Evolutionary conservation across 2,329 filamentous ascomycete species (phyloP).

Genomic region (Aspergillus sp.): DNA sequence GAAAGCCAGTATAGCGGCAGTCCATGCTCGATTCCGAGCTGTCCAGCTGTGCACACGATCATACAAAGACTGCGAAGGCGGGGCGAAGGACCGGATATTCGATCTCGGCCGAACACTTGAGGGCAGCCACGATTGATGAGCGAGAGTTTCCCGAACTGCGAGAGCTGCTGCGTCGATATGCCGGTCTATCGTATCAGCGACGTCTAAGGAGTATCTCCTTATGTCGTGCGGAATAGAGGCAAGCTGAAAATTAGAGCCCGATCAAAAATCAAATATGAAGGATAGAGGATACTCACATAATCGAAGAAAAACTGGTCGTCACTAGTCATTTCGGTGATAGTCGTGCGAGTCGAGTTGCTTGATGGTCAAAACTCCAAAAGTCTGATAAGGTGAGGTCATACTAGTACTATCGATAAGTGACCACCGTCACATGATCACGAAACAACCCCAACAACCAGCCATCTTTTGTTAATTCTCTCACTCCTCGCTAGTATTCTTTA

Average conservation of each 20-base stretch:
- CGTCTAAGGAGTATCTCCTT: conserved; percentile 69
- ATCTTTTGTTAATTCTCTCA: too few species aligned
- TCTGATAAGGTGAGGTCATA: conserved; percentile 12
- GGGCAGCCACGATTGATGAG: conserved; percentile 73
- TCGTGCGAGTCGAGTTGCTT: not conserved
- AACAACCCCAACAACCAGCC: too few species aligned
- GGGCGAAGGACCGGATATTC: conserved; percentile 27
- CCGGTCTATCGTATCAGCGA: conserved; percentile 79
- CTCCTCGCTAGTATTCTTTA: too few species aligned
- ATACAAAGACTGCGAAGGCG: conserved; percentile 47
- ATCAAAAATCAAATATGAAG: not conserved
- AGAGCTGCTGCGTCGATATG: conserved; percentile 78
- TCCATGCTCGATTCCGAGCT: conserved; percentile 71
- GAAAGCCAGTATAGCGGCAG: conserved; percentile 71
- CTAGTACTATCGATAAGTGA: conserved; percentile 13
- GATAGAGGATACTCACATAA: conserved; percentile 60
- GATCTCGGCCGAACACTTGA: conserved; percentile 65
- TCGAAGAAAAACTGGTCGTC: conserved; percentile 80
- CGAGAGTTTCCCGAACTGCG: conserved; percentile 70
- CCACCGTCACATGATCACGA: conserved; percentile 24
- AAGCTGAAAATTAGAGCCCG: conserved; percentile 49
- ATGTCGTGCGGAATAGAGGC: conserved; percentile 67
- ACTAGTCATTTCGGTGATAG: conserved; percentile 67
- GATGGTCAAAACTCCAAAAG: conserved; percentile 1
- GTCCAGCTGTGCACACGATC: conserved; percentile 74